These are phyloP conservation scores for Grosmannia penicillata DNA, from an alignment of 2,329 filamentous ascomycete genomes.

Conservation along the genomic window DNA sequence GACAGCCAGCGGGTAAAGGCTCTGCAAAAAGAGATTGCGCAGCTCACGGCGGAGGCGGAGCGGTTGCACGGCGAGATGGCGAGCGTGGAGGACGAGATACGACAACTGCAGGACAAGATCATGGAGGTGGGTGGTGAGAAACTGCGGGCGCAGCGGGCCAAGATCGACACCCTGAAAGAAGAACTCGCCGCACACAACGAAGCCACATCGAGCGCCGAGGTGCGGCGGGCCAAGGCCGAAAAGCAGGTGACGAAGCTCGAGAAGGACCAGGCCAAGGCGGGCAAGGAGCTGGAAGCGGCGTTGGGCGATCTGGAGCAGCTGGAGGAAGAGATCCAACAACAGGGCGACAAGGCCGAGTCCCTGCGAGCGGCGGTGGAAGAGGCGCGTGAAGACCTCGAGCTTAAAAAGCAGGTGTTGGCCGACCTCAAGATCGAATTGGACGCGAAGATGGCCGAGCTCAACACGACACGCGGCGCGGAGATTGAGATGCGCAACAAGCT, in stretches of 20 bases:
- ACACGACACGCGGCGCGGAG: conserved; percentile 75
- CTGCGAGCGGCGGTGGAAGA: conserved; percentile 63
- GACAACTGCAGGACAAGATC: conserved; percentile 84
- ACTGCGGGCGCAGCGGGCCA: conserved; percentile 76
- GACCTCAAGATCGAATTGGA: conserved; percentile 75
- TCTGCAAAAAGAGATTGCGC: conserved; percentile 64
- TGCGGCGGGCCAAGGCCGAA: conserved; percentile 81
- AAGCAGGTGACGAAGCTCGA: conserved; percentile 81
- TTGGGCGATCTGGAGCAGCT: conserved; percentile 61
- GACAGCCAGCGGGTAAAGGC: conserved; percentile 61
- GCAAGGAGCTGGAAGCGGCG: conserved; percentile 62
- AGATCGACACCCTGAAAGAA: conserved; percentile 78
- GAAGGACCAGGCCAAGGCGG: conserved; percentile 65
- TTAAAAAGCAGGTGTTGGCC: conserved; percentile 68
- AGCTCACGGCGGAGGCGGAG: conserved; percentile 63
- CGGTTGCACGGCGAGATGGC: conserved; percentile 74
- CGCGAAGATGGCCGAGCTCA: conserved; percentile 70
- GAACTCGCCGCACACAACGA: conserved; percentile 71
- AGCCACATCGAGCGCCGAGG: conserved; percentile 71
- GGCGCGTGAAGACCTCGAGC: conserved; percentile 61
- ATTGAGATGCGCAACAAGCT: conserved; percentile 99
- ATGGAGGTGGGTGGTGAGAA: conserved; percentile 96
- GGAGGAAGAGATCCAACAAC: conserved; percentile 62
- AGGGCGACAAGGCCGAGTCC: conserved; percentile 60
- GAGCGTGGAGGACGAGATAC: conserved; percentile 85